Evolutionary conservation across 192 early-diverging fungal species (phyloP).

Genomic region (Phlyctochytrium planicorne): DNA sequence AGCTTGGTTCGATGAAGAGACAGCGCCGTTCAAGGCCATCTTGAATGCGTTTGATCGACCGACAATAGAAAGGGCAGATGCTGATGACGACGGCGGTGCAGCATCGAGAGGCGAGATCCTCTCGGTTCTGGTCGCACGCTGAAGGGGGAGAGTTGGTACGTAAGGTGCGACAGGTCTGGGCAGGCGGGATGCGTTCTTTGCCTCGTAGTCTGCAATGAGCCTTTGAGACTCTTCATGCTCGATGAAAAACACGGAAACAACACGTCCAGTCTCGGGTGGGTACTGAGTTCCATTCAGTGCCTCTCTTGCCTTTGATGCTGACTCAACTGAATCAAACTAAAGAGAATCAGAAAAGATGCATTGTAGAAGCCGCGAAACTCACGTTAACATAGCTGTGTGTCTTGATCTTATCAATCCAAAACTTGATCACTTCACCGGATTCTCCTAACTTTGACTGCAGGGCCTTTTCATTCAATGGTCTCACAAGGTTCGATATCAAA

Average conservation of each 20-base stretch:
- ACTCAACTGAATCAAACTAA: background rate
- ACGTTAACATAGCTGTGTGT: slow-evolving; percentile 44
- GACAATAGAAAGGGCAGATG: background rate
- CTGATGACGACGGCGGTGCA: background rate
- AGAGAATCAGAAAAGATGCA: background rate
- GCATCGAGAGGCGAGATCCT: too few relatives aligned
- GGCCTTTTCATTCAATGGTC: slow-evolving; percentile 29
- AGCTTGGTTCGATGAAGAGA: background rate
- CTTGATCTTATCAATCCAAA: slow-evolving; percentile 52
- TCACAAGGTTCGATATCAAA: slow-evolving; percentile 28
- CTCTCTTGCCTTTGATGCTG: background rate
- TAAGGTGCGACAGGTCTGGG: background rate
- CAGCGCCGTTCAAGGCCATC: background rate
- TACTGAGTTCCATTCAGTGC: background rate
- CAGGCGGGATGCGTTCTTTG: background rate
- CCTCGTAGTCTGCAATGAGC: background rate
- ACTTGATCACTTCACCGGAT: slow-evolving; percentile 28
- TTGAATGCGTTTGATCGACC: background rate
- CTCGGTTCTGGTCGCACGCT: background rate
- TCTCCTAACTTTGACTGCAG: slow-evolving; percentile 22
- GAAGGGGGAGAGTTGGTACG: background rate
- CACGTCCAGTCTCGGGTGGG: slow-evolving; percentile 4
- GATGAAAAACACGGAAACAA: background rate
- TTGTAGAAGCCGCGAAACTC: background rate
- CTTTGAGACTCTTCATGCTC: background rate